Base-by-base conservation (phyloP, 1,284 basidiomycete species). In the Cryptococcus sp. region DNA sequence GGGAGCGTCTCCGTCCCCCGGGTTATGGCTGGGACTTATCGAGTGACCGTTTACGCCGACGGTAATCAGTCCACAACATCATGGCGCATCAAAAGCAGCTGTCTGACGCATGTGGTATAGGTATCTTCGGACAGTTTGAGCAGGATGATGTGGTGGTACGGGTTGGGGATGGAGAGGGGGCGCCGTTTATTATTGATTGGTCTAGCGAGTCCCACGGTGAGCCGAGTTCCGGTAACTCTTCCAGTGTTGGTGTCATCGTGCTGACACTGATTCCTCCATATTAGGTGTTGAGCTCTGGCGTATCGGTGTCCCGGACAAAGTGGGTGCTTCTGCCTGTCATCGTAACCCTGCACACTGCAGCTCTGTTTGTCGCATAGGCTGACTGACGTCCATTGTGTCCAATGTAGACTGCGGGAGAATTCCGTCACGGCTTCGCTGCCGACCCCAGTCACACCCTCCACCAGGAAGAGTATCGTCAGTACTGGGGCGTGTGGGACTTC, bases 21-120 rank as follows among this genome's bases (percentile, higher is more conserved):
- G 8, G 62, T 74, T 53, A 66, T 66, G 45, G 69, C 68, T 4
- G 72, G 72, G 3, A 59, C 46, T 12, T 74, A 74, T 40, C 56
- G 72, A n/a, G 51, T 73, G 28, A 73, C 71, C 0, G 47, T 68
- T 35, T 72, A 73, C 50, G 71, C 70, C 20, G 67, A 68, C 15
- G 66, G 64, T 46, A 35, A 36, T n/a, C n/a, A n/a, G n/a, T n/a
- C n/a, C n/a, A n/a, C n/a, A n/a, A n/a, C n/a, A n/a, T n/a, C n/a
- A n/a, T n/a, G n/a, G n/a, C n/a, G n/a, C n/a, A n/a, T n/a, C n/a
- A n/a, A n/a, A n/a, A n/a, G 23, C 16, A 20, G 23, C 45, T 8
- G 8, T 28, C 23, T n/a, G 9, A 21, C 24, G 8, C 24, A 20
- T 46, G 9, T 23, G 2, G 18, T 42, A 42, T 12, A n/a, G 24